These are phyloP conservation scores for Aspergillus carbonarius DNA, from an alignment of 2,329 filamentous ascomycete species.

Conservation along the genomic window DNA sequence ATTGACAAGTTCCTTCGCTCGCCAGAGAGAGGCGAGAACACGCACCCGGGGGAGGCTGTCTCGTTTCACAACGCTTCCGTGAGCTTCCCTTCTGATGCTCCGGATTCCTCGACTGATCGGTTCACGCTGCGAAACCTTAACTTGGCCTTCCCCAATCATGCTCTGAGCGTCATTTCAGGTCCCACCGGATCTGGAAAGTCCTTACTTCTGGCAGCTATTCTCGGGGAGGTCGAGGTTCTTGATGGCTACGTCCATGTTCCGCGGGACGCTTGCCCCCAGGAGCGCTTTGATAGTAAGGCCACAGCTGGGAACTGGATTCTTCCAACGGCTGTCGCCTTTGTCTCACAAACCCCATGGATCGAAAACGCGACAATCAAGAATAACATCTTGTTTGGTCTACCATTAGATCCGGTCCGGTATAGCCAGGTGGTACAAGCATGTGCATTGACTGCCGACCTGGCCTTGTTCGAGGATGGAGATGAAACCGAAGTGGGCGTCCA, in stretches of 20 bases:
- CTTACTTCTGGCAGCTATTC: constrained; percentile 67
- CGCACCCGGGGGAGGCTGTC: constrained; percentile 58
- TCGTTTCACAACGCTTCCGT: constrained; percentile 66
- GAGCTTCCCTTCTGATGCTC: constrained; percentile 62
- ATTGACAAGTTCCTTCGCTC: constrained; percentile 68
- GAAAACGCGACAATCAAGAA: constrained; percentile 75
- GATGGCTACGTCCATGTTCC: constrained; percentile 58
- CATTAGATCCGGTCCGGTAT: constrained; percentile 65
- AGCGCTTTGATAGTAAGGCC: constrained; percentile 27
- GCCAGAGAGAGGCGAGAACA: constrained; percentile 58
- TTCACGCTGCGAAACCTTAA: constrained; percentile 67
- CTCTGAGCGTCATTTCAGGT: constrained; percentile 72
- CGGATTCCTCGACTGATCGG: constrained; percentile 45
- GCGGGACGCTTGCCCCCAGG: constrained; percentile 61
- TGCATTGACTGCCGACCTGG: constrained; percentile 69
- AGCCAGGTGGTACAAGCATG: constrained; percentile 67
- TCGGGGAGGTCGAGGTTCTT: constrained; percentile 71
- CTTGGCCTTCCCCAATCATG: constrained; percentile 64
- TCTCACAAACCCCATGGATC: constrained; percentile 77
- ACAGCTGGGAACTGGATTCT: constrained; percentile 66
- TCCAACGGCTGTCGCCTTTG: constrained; percentile 66
- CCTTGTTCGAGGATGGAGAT: constrained; percentile 72
- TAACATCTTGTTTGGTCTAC: constrained; percentile 74
- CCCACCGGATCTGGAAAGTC: constrained; percentile 77
- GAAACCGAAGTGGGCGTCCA: constrained; percentile 56